A percentile compares a stretch with the other conserved stretches of the same genome.
Conservation (phyloP, 805 yeast genomes). For the Candida takata region DNA sequence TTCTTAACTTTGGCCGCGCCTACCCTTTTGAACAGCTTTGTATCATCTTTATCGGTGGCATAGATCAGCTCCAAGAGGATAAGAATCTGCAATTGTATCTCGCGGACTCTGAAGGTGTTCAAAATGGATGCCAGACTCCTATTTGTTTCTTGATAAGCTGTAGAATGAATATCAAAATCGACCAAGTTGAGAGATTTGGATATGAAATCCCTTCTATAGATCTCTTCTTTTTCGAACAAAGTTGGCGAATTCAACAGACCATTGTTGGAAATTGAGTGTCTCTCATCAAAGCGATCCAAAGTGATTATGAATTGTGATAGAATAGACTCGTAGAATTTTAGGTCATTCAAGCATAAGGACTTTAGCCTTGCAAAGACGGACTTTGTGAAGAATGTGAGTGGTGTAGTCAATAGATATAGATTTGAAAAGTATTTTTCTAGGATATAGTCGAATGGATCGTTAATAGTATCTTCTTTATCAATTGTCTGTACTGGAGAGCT, state of each 20-base stretch:
- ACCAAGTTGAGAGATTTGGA: conserved; percentile 20
- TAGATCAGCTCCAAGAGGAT: conserved; percentile 39
- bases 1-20: conserved; percentile 4
- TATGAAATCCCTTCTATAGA: conserved; percentile 23
- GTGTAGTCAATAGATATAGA: conserved; percentile 28
- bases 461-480: conserved; percentile 6
- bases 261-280: conserved; percentile 29
- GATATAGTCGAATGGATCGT: conserved; percentile 25
- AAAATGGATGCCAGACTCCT: conserved; percentile 26
- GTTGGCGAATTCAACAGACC: conserved; percentile 24
- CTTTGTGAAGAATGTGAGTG: conserved; percentile 37
- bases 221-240: conserved; percentile 23
- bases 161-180: conserved; percentile 20
- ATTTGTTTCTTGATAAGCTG: conserved; percentile 21
- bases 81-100: conserved; percentile 48
- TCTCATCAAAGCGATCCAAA: conserved; percentile 33
- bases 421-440: conserved; percentile 29
- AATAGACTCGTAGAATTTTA: conserved; percentile 15
- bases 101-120: conserved; percentile 42
- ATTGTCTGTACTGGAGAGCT: conserved; percentile 3
- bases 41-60: conserved; percentile 30
- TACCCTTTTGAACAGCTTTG: conserved; percentile 25
- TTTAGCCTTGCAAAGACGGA: conserved; percentile 42
- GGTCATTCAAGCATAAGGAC: conserved; percentile 32
- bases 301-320: conserved; percentile 29